phyloP scores from a whole-genome alignment of 352 stramenopile genomes.

The Thalassiosira ordinaria region DNA sequence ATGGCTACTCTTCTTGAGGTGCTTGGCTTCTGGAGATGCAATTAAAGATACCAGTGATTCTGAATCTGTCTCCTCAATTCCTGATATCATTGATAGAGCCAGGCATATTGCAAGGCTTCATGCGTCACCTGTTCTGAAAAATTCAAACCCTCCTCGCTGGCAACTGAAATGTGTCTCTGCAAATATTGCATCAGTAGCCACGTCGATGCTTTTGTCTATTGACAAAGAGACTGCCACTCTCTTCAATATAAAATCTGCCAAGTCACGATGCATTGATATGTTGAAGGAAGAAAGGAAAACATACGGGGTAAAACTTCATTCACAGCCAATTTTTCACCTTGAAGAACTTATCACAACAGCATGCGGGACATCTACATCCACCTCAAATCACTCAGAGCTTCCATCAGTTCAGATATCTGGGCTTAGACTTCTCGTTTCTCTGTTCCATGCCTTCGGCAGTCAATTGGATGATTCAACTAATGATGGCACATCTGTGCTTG shows the following conservation, averaged over 20 bases:
- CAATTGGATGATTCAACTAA: constrained; percentile 69
- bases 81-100: constrained; percentile 48
- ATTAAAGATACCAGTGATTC: constrained; percentile 25
- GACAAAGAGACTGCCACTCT: constrained; percentile 32
- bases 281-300: constrained; percentile 50
- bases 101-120: constrained; percentile 36
- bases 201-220: constrained; percentile 46
- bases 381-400: constrained; percentile 81
- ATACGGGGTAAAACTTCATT: constrained; percentile 41
- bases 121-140: constrained; percentile 55
- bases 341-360: constrained; percentile 65
- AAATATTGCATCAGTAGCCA: constrained; percentile 51
- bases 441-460: constrained; percentile 70
- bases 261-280: constrained; percentile 50
- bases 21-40: constrained; percentile 59
- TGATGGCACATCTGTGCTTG: constrained; percentile 61
- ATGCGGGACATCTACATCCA: constrained; percentile 71
- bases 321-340: constrained; percentile 71
- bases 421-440: constrained; percentile 61
- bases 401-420: constrained; percentile 72
- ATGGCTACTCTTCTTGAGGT: constrained; percentile 71
- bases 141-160: constrained; percentile 67
- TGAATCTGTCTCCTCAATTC: constrained; percentile 48
- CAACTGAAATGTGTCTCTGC: constrained; percentile 73
- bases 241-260: constrained; percentile 61